These are phyloP conservation scores for Chloropicon primus DNA, from an alignment of 139 green algal genomes.

Conservation along the genomic window DNA sequence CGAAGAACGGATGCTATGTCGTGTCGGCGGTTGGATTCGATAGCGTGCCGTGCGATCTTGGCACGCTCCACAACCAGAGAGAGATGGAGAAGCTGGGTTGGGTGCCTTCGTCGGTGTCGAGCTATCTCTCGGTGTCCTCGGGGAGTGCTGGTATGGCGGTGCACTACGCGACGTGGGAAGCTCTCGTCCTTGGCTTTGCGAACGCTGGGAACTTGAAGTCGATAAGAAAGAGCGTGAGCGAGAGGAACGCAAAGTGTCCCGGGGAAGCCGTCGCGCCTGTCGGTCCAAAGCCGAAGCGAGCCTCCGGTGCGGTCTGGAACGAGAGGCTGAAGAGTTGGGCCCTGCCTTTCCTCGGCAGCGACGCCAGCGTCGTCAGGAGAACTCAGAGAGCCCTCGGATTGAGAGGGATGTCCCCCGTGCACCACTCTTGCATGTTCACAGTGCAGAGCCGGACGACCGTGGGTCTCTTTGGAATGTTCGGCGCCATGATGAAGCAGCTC, in stretches of 20 bases:
- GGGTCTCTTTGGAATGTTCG: conserved; percentile 29
- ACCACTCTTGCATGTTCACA: conserved; percentile 35
- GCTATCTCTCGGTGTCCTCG: neutral
- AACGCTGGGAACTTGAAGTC: conserved; percentile 16
- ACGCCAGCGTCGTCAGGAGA: conserved; percentile 39
- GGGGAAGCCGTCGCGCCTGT: conserved; percentile 4
- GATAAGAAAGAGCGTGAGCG: conserved; percentile 7
- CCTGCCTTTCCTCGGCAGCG: conserved; percentile 45
- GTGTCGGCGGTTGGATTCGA: conserved; percentile 45
- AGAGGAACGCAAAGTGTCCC: neutral
- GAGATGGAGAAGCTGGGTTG: neutral
- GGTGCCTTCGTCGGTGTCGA: conserved; percentile 5
- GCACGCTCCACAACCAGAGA: conserved; percentile 7
- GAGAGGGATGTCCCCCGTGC: conserved; percentile 19
- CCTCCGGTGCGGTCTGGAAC: conserved; percentile 13
- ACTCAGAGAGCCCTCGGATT: conserved; percentile 21
- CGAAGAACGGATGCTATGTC: conserved; percentile 20
- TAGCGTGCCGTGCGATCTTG: conserved; percentile 27
- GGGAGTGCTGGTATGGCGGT: neutral
- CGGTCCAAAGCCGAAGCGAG: conserved; percentile 12
- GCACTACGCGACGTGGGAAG: conserved; percentile 33
- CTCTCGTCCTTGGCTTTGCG: conserved; percentile 37
- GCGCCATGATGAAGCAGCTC: conserved; percentile 27
- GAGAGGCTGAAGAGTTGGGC: conserved; percentile 14
- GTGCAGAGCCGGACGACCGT: conserved; percentile 18